Conservation (phyloP, 2,329 filamentous ascomycete genomes). For the Microdochium bolleyi region DNA sequence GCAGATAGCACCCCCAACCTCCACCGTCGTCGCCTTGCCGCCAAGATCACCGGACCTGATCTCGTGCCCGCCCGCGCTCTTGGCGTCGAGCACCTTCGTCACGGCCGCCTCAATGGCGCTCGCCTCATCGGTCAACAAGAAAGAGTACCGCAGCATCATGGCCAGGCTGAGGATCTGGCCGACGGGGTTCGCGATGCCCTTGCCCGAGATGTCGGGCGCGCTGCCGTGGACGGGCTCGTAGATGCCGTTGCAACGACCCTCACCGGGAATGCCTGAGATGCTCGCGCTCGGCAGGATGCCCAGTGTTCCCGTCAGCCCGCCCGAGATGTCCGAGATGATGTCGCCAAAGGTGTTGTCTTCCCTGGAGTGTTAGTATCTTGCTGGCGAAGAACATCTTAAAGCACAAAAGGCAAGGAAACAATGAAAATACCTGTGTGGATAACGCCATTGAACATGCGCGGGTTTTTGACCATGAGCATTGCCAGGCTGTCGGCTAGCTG, state of each 20-base stretch:
- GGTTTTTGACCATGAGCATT: slow-evolving; percentile 38
- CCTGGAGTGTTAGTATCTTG: too few relatives aligned
- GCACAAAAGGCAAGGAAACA: too few relatives aligned
- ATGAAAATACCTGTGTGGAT: too few relatives aligned
- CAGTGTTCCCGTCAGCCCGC: slow-evolving; percentile 36
- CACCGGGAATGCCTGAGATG: slow-evolving; percentile 29
- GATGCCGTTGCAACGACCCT: slow-evolving; percentile 53
- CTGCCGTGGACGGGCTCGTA: slow-evolving; percentile 72
- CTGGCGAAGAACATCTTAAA: too few relatives aligned
- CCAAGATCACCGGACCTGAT: slow-evolving; percentile 59
- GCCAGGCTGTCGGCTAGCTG: slow-evolving; percentile 39
- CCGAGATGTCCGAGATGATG: slow-evolving; percentile 35
- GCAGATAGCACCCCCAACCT: slow-evolving; percentile 56
- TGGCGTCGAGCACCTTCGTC: slow-evolving; percentile 48
- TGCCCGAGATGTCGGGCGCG: slow-evolving; percentile 66
- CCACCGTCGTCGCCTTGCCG: slow-evolving; percentile 51
- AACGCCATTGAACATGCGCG: slow-evolving; percentile 37
- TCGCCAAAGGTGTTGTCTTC: slow-evolving; percentile 42
- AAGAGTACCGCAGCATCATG: slow-evolving; percentile 70
- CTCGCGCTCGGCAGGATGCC: slow-evolving; percentile 36
- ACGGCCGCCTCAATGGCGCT: slow-evolving; percentile 58
- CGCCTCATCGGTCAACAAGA: slow-evolving; percentile 53
- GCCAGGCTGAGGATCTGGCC: slow-evolving; percentile 63
- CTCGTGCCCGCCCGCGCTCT: slow-evolving; percentile 26
- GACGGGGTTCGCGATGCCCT: slow-evolving; percentile 65